Evolutionary conservation across 2,329 filamentous ascomycete genomes (phyloP).

Genomic region (Aphanocladium album): DNA sequence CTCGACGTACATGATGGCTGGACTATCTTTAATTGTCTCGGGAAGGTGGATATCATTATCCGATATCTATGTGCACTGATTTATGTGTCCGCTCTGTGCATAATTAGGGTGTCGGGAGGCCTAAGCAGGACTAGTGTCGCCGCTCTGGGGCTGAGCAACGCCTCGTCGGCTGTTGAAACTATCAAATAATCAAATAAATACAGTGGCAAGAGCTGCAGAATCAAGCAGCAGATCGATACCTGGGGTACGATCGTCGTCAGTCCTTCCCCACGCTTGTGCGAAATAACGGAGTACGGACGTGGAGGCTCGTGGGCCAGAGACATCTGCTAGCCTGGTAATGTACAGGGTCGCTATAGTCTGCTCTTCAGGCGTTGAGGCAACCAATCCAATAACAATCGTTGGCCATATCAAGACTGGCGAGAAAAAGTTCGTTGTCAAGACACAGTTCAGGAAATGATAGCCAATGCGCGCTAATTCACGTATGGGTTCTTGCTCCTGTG

Average conservation of each 20-base stretch:
- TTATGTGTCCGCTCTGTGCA: too few relatives aligned
- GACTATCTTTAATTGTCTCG: too few relatives aligned
- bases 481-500: background rate
- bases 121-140: background rate
- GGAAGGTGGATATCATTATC: too few relatives aligned
- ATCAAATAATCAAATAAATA: background rate
- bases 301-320: background rate
- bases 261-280: background rate
- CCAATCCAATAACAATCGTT: background rate
- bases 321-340: background rate
- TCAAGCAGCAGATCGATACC: background rate
- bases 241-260: background rate
- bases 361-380: background rate
- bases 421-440: background rate
- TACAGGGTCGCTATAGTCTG: background rate
- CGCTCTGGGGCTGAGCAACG: background rate
- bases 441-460: background rate
- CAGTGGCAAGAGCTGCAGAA: background rate
- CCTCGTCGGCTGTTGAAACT: background rate
- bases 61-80: too few relatives aligned
- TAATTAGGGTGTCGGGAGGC: too few relatives aligned
- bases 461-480: background rate
- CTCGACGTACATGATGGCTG: too few relatives aligned
- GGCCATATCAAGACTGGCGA: background rate
- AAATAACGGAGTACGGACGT: background rate